Base-by-base conservation (phyloP, 1,284 basidiomycete species). In the Moesziomyces globuligerus region DNA sequence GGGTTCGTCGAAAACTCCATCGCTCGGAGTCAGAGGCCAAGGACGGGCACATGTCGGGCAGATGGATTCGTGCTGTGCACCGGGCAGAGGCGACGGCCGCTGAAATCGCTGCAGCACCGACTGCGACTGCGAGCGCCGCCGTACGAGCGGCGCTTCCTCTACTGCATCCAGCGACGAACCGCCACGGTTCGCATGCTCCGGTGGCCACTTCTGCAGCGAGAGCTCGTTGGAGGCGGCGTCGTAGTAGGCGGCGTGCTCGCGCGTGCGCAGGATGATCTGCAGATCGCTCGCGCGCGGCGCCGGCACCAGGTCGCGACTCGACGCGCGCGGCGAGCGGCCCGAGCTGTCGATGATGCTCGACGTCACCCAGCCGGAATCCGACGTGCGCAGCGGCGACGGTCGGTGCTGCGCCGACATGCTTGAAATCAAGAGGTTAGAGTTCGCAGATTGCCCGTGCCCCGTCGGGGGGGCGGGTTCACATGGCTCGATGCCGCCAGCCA, bases 241-340 rank as follows among this genome's bases (percentile, higher is more conserved):
- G 44, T 76, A 78, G 29, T 73, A 58, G 8, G 76, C 78, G 8
- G 73, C 58, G 34, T 78, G 76, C 17, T 70, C 48, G 17, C 62
- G 48, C 25, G 75, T 76, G 11, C 78, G 60, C 11, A 79, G 48
- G 7, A 79, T 67, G 37, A 79, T 65, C 40, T 79, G 78, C 7
- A 75, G 49, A 24, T 76, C 71, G 44, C 55, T 57, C 7, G 60
- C 38, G 6, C 50, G 57, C 21, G 45, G 57, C 24, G 67, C 53
- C 1, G 64, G 70, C 7, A 77, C 64, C 0, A 77, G 60, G 21
- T 75, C 73, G 43, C 65, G 69, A 15, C 50, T 65, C 3, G 52
- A 56, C 4, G 57, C 34, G 32, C 23, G 5, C 7, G 26, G 20
- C 4, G 15, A 5, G 4, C n/a, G 8, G 2, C 20, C 17, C 17